Evolutionary conservation across 1,139 yeast genomes (phyloP).

Genomic region (Yamadazyma diddensiae): DNA sequence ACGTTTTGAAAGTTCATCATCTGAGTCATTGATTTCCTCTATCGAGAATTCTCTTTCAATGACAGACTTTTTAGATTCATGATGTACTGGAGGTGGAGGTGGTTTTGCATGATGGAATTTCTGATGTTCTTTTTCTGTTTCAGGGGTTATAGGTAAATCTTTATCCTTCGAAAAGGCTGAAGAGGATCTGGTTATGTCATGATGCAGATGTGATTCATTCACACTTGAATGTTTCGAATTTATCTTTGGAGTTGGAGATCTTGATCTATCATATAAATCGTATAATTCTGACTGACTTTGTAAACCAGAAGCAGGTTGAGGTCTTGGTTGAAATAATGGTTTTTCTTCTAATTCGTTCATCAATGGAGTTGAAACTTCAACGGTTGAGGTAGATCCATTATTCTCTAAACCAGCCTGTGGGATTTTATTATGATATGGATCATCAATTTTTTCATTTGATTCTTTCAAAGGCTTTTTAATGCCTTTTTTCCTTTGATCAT

Average conservation of each 20-base stretch:
- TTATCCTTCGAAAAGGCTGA: conserved; percentile 26
- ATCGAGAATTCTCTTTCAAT: conserved; percentile 30
- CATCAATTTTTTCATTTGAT: conserved; percentile 4
- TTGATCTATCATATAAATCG: conserved; percentile 21
- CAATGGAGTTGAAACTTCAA: conserved; percentile 3
- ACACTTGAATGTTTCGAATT: conserved; percentile 10
- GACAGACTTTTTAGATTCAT: conserved; percentile 3
- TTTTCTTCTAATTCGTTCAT: conserved; percentile 9
- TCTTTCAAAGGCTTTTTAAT: conserved; percentile 1
- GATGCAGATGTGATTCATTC: conserved; percentile 7
- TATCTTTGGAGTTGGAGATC: conserved; percentile 16
- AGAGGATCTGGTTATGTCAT: conserved; percentile 12
- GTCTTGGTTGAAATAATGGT: conserved; percentile 14
- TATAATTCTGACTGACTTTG: conserved; percentile 14
- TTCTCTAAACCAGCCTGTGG: not conserved
- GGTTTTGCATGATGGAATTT: not conserved
- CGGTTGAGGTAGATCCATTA: conserved; percentile 16
- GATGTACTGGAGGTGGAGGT: conserved; percentile 5
- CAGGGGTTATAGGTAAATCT: conserved; percentile 31
- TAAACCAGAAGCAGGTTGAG: conserved; percentile 6
- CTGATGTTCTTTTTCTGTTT: conserved; percentile 1
- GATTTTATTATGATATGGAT: not conserved
- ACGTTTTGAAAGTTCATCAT: conserved; percentile 28
- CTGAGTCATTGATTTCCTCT: conserved; percentile 43
- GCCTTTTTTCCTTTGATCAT: conserved; percentile 45